phyloP scores from a whole-genome alignment of 164 flowering plant species.

The Piper longum region DNA sequence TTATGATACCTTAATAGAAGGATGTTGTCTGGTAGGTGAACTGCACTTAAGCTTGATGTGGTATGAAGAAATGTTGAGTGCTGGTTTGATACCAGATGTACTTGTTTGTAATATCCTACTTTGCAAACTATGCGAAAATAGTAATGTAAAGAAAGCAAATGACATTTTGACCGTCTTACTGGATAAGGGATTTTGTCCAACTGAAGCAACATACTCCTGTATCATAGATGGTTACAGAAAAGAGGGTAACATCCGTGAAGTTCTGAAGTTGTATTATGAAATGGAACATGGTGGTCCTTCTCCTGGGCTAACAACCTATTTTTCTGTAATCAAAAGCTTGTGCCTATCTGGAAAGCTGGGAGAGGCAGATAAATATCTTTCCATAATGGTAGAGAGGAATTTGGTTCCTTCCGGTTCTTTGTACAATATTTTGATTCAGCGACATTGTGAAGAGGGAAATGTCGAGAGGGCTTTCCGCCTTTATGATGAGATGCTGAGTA shows the following conservation, averaged over 20 bases:
- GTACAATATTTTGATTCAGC: constrained; percentile 28
- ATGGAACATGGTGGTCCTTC: constrained; percentile 40
- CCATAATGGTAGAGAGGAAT: constrained; percentile 32
- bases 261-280: constrained; percentile 61
- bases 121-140: constrained; percentile 25
- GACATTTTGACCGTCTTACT: constrained; percentile 38
- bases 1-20: constrained; percentile 46
- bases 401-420: constrained; percentile 13
- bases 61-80: constrained; percentile 44
- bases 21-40: constrained; percentile 30
- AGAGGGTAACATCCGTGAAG: constrained; percentile 30
- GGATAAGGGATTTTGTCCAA: constrained; percentile 55
- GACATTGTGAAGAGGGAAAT: constrained; percentile 24
- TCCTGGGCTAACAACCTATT: constrained; percentile 28
- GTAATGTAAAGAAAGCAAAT: constrained; percentile 36
- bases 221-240: constrained; percentile 51
- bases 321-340: constrained; percentile 29
- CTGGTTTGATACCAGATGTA: constrained; percentile 43
- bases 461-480: constrained; percentile 18
- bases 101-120: constrained; percentile 46
- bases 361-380: constrained; percentile 50
- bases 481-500: constrained; percentile 29
- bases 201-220: constrained; percentile 41
- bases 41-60: constrained; percentile 30
- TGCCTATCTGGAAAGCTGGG: constrained; percentile 32